phyloP scores from a whole-genome alignment of 2,329 filamentous ascomycete genomes.

The Cladosporium halotolerans region DNA sequence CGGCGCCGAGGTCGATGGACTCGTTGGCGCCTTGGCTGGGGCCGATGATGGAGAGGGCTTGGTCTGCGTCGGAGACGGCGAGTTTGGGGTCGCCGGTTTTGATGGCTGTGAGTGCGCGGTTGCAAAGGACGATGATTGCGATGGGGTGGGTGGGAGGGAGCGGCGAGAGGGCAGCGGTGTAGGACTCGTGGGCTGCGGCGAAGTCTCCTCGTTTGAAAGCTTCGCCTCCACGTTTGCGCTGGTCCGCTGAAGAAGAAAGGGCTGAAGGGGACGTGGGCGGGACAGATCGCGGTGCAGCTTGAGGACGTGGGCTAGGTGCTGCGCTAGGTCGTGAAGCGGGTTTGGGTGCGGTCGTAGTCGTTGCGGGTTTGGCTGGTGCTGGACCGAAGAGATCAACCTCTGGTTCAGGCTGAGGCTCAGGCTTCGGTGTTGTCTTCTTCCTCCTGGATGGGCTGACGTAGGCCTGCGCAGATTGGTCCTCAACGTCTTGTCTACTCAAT shows the following conservation, averaged over 20 bases:
- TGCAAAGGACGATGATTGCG: slow-evolving; percentile 81
- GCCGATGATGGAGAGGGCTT: slow-evolving; percentile 73
- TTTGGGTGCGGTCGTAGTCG: slow-evolving; percentile 14
- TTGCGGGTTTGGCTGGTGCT: slow-evolving; percentile 12
- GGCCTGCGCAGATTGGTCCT: slow-evolving; percentile 73
- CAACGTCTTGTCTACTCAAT: slow-evolving; percentile 65
- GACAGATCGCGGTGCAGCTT: slow-evolving; percentile 51
- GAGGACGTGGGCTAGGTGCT: slow-evolving; percentile 38
- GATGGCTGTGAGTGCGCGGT: slow-evolving; percentile 80
- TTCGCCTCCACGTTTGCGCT: slow-evolving; percentile 73
- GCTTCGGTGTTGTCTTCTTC: slow-evolving; percentile 56
- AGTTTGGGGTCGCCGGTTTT: slow-evolving; percentile 90
- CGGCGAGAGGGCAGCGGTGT: slow-evolving; percentile 67
- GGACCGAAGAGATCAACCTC: slow-evolving; percentile 32
- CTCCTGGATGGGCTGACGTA: slow-evolving; percentile 83
- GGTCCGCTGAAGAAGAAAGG: slow-evolving; percentile 67
- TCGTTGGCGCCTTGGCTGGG: slow-evolving; percentile 72
- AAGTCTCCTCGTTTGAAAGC: slow-evolving; percentile 95
- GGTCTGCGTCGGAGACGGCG: slow-evolving; percentile 77
- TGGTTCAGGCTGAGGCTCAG: slow-evolving; percentile 23
- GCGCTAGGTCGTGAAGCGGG: slow-evolving; percentile 34
- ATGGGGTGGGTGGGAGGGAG: slow-evolving; percentile 76
- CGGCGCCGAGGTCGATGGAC: slow-evolving; percentile 60
- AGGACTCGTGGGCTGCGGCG: slow-evolving; percentile 74
- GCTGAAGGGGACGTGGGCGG: slow-evolving; percentile 64